Conservation (phyloP, 257 asterid species). For the Solanum pinnatisectum region DNA sequence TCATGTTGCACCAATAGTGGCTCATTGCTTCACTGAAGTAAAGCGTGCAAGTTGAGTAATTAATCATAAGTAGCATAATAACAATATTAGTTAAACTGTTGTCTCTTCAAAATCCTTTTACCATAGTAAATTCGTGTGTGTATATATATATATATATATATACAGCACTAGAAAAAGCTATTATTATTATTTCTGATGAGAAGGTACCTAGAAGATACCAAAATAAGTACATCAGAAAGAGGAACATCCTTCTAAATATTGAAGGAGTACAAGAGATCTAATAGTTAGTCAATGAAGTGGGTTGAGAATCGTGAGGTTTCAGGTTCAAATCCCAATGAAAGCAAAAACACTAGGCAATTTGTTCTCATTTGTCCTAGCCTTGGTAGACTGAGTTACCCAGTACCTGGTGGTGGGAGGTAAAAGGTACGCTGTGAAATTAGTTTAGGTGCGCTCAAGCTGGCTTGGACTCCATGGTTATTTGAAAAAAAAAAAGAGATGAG, state of each 20-base stretch:
- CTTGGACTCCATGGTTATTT: not conserved
- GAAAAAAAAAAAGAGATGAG: not conserved
- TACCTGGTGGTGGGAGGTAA: not conserved
- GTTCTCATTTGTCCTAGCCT: not conserved
- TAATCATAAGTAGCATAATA: not conserved
- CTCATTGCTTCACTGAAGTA: not conserved
- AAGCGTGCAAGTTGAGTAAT: not conserved
- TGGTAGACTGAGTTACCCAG: not conserved
- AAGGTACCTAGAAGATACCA: not conserved
- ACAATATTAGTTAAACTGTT: not conserved
- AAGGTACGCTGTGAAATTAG: not conserved
- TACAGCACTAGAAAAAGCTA: not conserved
- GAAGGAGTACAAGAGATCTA: not conserved
- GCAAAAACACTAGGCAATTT: not conserved
- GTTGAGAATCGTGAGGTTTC: not conserved
- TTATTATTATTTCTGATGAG: not conserved
- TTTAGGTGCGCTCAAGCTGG: not conserved
- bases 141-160: not conserved
- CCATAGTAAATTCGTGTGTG: not conserved
- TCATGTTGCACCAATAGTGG: not conserved
- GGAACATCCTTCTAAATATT: not conserved
- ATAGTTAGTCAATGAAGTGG: not conserved
- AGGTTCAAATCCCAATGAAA: not conserved
- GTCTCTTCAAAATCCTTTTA: not conserved
- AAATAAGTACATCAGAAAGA: not conserved